Evolutionary conservation across 208 protist species (phyloP).

Genomic region (Acanthamoeba quina): DNA sequence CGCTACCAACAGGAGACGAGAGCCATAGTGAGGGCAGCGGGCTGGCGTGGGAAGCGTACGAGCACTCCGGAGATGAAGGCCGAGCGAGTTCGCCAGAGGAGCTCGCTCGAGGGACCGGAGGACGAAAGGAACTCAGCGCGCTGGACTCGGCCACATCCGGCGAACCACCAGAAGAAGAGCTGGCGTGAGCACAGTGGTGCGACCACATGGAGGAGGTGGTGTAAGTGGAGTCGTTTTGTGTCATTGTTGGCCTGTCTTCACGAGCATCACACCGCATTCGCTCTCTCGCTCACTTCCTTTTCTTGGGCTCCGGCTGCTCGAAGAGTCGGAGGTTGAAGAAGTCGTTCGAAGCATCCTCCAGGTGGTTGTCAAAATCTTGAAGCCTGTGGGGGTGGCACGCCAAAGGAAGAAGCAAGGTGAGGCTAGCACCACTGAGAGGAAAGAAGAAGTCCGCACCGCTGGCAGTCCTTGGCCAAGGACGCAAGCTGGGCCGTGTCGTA

Average conservation of each 20-base stretch:
- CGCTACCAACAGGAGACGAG: not conserved
- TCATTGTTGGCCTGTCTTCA: not conserved
- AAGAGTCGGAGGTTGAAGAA: conserved; percentile 66
- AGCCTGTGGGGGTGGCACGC: not conserved
- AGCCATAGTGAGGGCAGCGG: not conserved
- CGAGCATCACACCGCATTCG: not conserved
- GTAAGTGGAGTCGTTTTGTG: not conserved
- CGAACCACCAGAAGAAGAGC: not conserved
- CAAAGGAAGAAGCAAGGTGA: not conserved
- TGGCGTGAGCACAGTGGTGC: not conserved
- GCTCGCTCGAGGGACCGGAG: not conserved
- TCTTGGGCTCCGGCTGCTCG: conserved; percentile 27
- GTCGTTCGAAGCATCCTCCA: conserved; percentile 49
- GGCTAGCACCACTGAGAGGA: not conserved
- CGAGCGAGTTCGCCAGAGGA: not conserved
- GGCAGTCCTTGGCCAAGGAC: not conserved
- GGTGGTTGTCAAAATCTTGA: conserved; percentile 73
- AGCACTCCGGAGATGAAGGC: not conserved
- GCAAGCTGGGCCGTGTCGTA: conserved; percentile 38
- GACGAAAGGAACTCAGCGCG: not conserved
- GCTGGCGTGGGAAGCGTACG: not conserved
- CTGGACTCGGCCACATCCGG: not conserved
- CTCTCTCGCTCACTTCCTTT: not conserved
- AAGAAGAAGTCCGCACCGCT: not conserved
- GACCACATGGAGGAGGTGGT: too few species aligned